Evolutionary conservation across 306 rosid genomes (phyloP).

Genomic region (Quercus ilex): DNA sequence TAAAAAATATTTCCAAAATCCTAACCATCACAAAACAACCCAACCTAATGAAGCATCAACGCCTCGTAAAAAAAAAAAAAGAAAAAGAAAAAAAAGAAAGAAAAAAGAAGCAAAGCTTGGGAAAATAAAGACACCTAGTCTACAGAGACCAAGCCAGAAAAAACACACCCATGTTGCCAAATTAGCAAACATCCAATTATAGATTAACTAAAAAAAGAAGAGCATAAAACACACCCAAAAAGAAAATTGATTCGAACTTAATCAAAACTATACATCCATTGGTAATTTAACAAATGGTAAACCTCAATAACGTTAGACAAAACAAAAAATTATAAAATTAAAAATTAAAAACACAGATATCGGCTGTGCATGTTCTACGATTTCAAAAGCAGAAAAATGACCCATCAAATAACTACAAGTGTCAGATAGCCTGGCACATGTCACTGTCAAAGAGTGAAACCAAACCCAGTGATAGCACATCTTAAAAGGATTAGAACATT

Average conservation of each 20-base stretch:
- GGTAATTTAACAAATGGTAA: background rate
- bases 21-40: background rate
- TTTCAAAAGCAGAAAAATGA: background rate
- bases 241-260: too few species aligned
- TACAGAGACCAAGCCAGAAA: background rate
- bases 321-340: background rate
- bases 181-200: too few species aligned
- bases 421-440: background rate
- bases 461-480: background rate
- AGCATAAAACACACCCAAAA: background rate
- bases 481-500: background rate
- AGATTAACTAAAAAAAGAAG: background rate
- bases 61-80: too few species aligned
- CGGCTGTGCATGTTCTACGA: constrained; percentile 2
- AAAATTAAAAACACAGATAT: background rate
- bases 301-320: background rate
- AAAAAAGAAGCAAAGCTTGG: too few species aligned
- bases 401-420: background rate
- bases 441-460: background rate
- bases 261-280: background rate
- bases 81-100: too few species aligned
- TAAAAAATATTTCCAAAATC: background rate
- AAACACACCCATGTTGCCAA: too few species aligned
- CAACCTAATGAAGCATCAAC: too few species aligned
- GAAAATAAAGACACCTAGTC: background rate